Conservation (phyloP, 257 asterid genomes). For the Cinchona pubescens region DNA sequence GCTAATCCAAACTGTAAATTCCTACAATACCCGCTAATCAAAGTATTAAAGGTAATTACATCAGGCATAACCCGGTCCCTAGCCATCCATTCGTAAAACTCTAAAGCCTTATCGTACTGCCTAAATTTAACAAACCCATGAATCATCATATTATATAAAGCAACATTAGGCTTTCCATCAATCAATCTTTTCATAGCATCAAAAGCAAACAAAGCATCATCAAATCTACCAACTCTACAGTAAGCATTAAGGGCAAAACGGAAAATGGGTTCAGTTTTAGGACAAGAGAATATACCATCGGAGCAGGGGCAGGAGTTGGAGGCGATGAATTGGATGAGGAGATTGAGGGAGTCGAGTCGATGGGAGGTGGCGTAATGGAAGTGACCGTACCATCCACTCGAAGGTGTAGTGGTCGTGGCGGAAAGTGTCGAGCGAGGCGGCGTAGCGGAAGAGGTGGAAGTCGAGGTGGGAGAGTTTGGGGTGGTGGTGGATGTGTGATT, state of each 20-base stretch:
- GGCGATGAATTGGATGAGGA: conserved; percentile 65
- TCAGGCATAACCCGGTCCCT: conserved; percentile 72
- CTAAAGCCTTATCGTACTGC: conserved; percentile 47
- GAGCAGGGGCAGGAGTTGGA: conserved; percentile 92
- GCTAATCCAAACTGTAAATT: conserved; percentile 49
- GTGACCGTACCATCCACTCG: conserved; percentile 79
- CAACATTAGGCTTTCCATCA: conserved; percentile 70
- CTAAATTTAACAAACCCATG: conserved; percentile 70
- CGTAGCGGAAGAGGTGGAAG: conserved; percentile 77
- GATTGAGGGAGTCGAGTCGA: conserved; percentile 66
- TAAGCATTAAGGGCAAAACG: conserved; percentile 60
- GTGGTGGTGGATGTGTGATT: conserved; percentile 66
- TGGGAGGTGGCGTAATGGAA: conserved; percentile 58
- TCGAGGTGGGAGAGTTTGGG: conserved; percentile 79
- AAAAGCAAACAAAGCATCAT: conserved; percentile 59
- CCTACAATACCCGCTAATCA: conserved; percentile 77
- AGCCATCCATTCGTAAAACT: conserved; percentile 57
- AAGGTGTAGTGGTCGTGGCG: conserved; percentile 89
- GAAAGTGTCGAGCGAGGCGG: conserved; percentile 78
- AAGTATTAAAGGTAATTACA: conserved; percentile 61
- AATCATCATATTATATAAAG: conserved; percentile 61
- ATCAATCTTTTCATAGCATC: conserved; percentile 65
- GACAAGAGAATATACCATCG: conserved; percentile 87
- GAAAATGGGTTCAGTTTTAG: conserved; percentile 61
- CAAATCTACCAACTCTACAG: conserved; percentile 58